These are phyloP conservation scores for Schoenoplectus tabernaemontani DNA, from an alignment of 202 grass and related monocot genomes.

Conservation along the genomic window DNA sequence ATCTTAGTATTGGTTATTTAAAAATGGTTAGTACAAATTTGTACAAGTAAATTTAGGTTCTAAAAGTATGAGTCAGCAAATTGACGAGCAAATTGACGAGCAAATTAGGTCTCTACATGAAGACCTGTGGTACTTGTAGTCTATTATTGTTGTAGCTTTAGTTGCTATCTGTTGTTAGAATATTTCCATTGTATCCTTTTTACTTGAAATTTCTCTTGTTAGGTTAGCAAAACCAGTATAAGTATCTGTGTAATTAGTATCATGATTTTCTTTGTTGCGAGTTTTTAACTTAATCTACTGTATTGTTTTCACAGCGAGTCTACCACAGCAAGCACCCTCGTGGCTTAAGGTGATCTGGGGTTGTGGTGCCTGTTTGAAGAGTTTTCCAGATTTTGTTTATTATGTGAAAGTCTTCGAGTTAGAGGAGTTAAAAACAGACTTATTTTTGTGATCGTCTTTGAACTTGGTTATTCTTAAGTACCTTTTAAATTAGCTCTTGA, in stretches of 20 bases:
- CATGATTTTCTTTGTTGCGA: background rate
- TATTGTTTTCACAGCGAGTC: slow-evolving; percentile 39
- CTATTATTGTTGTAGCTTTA: background rate
- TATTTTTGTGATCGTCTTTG: background rate
- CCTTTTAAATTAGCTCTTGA: background rate
- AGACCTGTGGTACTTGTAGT: background rate
- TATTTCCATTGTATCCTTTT: background rate
- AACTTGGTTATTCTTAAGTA: background rate
- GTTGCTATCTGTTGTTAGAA: background rate
- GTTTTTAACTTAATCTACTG: background rate
- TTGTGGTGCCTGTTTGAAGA: background rate
- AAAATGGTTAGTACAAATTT: background rate
- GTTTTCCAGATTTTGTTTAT: slow-evolving; percentile 1
- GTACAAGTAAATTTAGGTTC: background rate
- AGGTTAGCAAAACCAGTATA: background rate
- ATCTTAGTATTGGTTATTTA: background rate
- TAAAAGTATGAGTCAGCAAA: too few relatives aligned
- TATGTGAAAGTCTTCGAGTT: background rate
- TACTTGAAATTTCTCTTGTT: background rate
- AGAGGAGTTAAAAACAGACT: background rate
- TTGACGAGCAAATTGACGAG: too few relatives aligned
- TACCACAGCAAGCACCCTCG: slow-evolving; percentile 48
- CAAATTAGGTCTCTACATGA: too few relatives aligned
- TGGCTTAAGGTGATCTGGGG: slow-evolving; percentile 27
- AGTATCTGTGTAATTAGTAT: background rate